These are phyloP conservation scores for Monosporascus sp. DNA, from an alignment of 2,329 filamentous ascomycete species.

Conservation along the genomic window DNA sequence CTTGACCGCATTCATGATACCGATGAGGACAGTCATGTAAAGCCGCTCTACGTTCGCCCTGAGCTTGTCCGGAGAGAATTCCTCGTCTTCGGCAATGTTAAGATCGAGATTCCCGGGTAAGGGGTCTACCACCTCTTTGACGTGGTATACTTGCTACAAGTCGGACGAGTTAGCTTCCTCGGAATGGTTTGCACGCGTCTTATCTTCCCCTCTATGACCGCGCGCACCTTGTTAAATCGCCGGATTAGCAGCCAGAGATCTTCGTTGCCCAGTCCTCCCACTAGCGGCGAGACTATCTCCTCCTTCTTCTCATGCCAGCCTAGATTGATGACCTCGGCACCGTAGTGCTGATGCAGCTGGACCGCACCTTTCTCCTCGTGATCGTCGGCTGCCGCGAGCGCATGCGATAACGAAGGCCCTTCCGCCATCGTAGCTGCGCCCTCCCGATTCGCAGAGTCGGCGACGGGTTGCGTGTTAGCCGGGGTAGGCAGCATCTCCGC, in stretches of 20 bases:
- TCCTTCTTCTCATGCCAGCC: conserved; percentile 63
- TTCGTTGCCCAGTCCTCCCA: conserved; percentile 65
- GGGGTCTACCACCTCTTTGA: conserved; percentile 59
- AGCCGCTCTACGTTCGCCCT: conserved; percentile 71
- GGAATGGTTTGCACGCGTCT: conserved; percentile 9
- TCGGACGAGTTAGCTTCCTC: conserved; percentile 8
- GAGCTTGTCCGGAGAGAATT: conserved; percentile 80
- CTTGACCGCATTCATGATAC: conserved; percentile 61
- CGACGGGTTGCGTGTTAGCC: conserved; percentile 24
- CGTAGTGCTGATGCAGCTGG: conserved; percentile 41
- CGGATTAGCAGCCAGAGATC: conserved; percentile 68
- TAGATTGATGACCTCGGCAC: conserved; percentile 55
- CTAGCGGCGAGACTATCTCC: conserved; percentile 53
- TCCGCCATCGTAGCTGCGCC: conserved; percentile 19
- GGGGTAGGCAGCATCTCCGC: conserved; percentile 30
- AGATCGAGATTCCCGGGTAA: conserved; percentile 68
- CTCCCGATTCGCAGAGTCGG: conserved; percentile 18
- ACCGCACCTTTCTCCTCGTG: conserved; percentile 39
- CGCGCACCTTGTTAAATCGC: conserved; percentile 64
- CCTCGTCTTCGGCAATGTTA: conserved; percentile 75
- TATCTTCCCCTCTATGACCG: not conserved
- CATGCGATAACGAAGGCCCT: conserved; percentile 35
- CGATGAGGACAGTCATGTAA: conserved; percentile 73
- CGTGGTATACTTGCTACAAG: conserved; percentile 51
- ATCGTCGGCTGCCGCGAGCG: conserved; percentile 33